phyloP scores from a whole-genome alignment of 1,284 basidiomycete species.

The Moesziomyces sp. region DNA sequence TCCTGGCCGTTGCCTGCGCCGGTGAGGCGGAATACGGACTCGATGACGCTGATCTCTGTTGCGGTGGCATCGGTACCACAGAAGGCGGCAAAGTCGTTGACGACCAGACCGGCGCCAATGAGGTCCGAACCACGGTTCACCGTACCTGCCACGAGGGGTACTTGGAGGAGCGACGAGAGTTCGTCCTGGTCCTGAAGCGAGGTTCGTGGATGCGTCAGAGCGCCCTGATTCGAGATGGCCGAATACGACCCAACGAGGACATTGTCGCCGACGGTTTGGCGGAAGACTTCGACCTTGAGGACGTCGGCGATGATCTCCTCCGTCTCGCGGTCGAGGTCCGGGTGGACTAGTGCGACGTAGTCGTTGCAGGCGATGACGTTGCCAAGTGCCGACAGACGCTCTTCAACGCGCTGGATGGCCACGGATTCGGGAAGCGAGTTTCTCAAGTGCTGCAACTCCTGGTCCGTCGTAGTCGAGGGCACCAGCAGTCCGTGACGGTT shows the following conservation, averaged over 20 bases:
- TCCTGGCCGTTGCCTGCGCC: conserved; percentile 52
- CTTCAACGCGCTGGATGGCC: conserved; percentile 94
- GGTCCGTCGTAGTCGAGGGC: conserved; percentile 93
- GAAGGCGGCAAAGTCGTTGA: conserved; percentile 99
- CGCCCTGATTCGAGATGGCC: conserved; percentile 93
- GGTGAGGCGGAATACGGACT: conserved; percentile 82
- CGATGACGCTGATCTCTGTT: conserved; percentile 97
- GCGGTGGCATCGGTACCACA: conserved; percentile 76
- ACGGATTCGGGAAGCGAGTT: conserved; percentile 94
- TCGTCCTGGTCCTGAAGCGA: conserved; percentile 98
- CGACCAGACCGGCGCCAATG: conserved; percentile 94
- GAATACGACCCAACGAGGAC: conserved; percentile 96
- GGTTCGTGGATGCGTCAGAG: conserved; percentile 96
- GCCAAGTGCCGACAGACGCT: conserved; percentile 92
- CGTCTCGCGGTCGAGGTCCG: conserved; percentile 97
- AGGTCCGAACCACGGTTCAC: conserved; percentile 98
- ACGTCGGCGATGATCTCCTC: conserved; percentile 99
- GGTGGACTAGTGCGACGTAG: conserved; percentile 70
- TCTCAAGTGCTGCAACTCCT: conserved; percentile 96
- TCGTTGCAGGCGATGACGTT: conserved; percentile 98
- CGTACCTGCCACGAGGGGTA: conserved; percentile 95
- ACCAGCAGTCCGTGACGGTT: conserved; percentile 90
- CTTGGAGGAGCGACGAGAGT: conserved; percentile 90
- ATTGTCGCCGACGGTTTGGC: conserved; percentile 96
- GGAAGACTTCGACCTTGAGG: conserved; percentile 98